phyloP scores from a whole-genome alignment of 768 basidiomycete species.

The Termitomyces sp. region DNA sequence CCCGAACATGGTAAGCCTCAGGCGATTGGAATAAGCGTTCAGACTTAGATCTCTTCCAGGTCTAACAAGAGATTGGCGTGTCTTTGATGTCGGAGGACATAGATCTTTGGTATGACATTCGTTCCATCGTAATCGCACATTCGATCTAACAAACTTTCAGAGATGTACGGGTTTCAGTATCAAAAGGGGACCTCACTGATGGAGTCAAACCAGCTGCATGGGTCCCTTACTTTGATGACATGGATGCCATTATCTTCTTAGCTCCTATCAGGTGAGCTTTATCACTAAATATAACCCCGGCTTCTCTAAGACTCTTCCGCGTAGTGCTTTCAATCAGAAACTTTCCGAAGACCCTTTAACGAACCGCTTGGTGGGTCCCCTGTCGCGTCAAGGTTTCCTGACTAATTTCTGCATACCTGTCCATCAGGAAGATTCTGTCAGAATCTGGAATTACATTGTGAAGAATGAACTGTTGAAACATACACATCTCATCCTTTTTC shows the following conservation, averaged over 20 bases:
- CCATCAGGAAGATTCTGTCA: slow-evolving; percentile 68
- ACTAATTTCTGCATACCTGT: background rate
- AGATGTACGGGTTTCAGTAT: slow-evolving; percentile 11
- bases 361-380: slow-evolving; percentile 49
- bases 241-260: slow-evolving; percentile 70
- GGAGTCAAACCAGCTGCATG: slow-evolving; percentile 40
- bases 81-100: slow-evolving; percentile 60
- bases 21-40: background rate
- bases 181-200: background rate
- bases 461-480: slow-evolving; percentile 66
- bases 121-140: background rate
- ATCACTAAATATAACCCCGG: no score
- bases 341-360: slow-evolving; percentile 61
- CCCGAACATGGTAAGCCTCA: slow-evolving; percentile 28
- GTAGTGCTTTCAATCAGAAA: slow-evolving; percentile 66
- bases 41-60: slow-evolving; percentile 14
- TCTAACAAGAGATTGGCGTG: slow-evolving; percentile 36
- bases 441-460: slow-evolving; percentile 72
- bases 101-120: slow-evolving; percentile 53
- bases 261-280: slow-evolving; percentile 52
- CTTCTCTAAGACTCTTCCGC: background rate
- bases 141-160: slow-evolving; percentile 1
- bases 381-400: background rate
- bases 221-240: slow-evolving; percentile 64
- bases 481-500: slow-evolving; percentile 74